Evolutionary conservation across 148 eudicot species (phyloP), one percentile per base, ranked within the genome.

Genomic region (Silene latifolia): DNA sequence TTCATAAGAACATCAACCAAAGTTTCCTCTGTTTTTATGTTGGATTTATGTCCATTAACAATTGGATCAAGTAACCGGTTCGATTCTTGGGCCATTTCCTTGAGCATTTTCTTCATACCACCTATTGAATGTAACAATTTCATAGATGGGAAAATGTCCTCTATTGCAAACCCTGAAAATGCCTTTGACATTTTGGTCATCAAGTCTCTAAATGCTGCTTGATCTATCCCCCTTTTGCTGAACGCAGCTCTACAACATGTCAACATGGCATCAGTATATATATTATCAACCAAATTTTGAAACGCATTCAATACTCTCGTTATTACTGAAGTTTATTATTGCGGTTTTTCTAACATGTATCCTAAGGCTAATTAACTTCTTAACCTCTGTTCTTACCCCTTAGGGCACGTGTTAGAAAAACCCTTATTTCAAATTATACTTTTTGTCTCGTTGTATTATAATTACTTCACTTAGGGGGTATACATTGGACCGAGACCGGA

Each of bases 1-100:
- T 74, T 80, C 74, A 83, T 60, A 10, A 83, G 74, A 65, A 81
- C 80, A 56, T 80, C 80, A 1, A 80, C 77, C 24, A 81, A 48
- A 56, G 72, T 77, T 64, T 81, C 82, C 7, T 79, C 77, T 48
- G 5, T 5, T 61, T 4, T 62, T 42, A 19, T n/a, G 24, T 70
- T 71, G 4, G n/a, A 27, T 23, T 67, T 79, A 25, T 78, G 83
- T 0, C 72, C 78, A 17, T 82, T 24, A 29, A 82, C 47, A 8
- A 83, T 78, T 14, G 69, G 59, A 54, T 82, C 86, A 27, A 83
- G 76, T 27, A 75, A 62, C 13, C n/a, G 20, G 23, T 83, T 79
- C 4, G 76, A 46, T 23, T 61, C 74, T 14, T 25, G 21, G 56
- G 67, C 74, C 27, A 78, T 59, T 19, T 67, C 72, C 24, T 57